phyloP scores from a whole-genome alignment of 768 basidiomycete genomes.

The Amanita brunnescens region DNA sequence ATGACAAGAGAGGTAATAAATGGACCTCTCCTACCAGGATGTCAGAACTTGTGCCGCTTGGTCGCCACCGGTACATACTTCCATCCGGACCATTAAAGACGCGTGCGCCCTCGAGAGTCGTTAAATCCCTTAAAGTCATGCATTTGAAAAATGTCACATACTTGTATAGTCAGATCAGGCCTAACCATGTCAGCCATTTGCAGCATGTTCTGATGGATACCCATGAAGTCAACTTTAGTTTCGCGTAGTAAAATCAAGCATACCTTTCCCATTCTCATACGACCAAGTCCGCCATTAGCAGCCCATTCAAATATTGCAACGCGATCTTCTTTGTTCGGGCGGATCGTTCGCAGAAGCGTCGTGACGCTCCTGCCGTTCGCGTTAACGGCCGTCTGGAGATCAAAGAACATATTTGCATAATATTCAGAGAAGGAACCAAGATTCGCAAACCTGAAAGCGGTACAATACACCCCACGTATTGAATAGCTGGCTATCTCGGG shows the following conservation, averaged over 20 bases:
- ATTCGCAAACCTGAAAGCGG: constrained; percentile 58
- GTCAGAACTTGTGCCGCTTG: constrained; percentile 48
- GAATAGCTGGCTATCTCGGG: constrained; percentile 75
- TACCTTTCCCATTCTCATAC: constrained; percentile 81
- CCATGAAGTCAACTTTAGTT: constrained; percentile 19
- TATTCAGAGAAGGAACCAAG: constrained; percentile 13
- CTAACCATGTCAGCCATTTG: constrained; percentile 81
- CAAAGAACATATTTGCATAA: constrained; percentile 28
- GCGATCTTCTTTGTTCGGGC: constrained; percentile 79
- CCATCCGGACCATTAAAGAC: constrained; percentile 81
- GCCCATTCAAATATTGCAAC: constrained; percentile 87
- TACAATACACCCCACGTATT: constrained; percentile 75
- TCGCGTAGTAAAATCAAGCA: constrained; percentile 12
- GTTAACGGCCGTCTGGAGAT: constrained; percentile 52
- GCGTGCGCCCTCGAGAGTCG: constrained; percentile 42
- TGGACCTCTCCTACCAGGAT: constrained; percentile 40
- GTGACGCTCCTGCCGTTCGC: constrained; percentile 63
- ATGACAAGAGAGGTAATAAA: constrained; percentile 9
- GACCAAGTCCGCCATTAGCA: constrained; percentile 72
- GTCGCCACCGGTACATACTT: constrained; percentile 71
- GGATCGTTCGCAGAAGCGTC: constrained; percentile 72
- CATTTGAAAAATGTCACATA: constrained; percentile 25
- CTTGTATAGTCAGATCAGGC: constrained; percentile 52
- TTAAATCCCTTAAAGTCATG: background rate
- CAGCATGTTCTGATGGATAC: constrained; percentile 49